Percentiles rank a stretch among this genome's conserved stretches.
Evolutionary conservation across 805 yeast species (phyloP).

Genomic region (Scheffersomyces coipomensis): DNA sequence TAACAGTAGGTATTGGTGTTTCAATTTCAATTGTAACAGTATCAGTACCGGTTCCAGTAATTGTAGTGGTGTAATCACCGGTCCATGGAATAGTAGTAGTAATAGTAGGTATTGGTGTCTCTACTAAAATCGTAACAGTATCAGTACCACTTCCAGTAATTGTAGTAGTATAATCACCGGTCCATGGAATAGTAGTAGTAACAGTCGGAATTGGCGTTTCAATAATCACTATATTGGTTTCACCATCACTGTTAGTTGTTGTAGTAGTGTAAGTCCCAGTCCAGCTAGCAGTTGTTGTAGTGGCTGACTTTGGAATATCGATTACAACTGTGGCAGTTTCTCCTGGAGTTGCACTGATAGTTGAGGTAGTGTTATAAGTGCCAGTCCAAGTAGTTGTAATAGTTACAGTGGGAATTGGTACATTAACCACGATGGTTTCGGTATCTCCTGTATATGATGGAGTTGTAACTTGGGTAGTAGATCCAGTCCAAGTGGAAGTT

Average conservation of each 20-base stretch:
- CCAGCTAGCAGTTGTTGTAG: constrained; percentile 8
- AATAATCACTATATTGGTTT: constrained; percentile 5
- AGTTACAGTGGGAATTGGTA: constrained; percentile 7
- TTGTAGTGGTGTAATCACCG: constrained; percentile 1
- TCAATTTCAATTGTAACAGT: background rate
- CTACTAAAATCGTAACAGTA: constrained; percentile 9
- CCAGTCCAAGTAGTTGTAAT: constrained; percentile 9
- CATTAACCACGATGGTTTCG: background rate
- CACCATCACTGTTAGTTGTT: constrained; percentile 9
- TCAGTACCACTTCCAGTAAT: constrained; percentile 9
- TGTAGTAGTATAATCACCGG: constrained; percentile 8
- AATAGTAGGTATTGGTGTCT: constrained; percentile 14
- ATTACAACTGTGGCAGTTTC: constrained; percentile 14
- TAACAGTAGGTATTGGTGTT: background rate
- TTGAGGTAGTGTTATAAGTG: constrained; percentile 1
- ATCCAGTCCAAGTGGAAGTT: no score
- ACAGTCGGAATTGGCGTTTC: constrained; percentile 11
- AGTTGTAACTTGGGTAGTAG: no score
- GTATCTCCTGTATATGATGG: no score
- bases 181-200: constrained; percentile 9
- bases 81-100: constrained; percentile 11
- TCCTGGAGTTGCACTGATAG: constrained; percentile 15
- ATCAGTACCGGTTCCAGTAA: background rate
- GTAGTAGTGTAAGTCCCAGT: constrained; percentile 9
- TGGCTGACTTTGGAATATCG: constrained; percentile 11